phyloP scores from a whole-genome alignment of 2,329 filamentous ascomycete species.

The Colletotrichum scovillei region DNA sequence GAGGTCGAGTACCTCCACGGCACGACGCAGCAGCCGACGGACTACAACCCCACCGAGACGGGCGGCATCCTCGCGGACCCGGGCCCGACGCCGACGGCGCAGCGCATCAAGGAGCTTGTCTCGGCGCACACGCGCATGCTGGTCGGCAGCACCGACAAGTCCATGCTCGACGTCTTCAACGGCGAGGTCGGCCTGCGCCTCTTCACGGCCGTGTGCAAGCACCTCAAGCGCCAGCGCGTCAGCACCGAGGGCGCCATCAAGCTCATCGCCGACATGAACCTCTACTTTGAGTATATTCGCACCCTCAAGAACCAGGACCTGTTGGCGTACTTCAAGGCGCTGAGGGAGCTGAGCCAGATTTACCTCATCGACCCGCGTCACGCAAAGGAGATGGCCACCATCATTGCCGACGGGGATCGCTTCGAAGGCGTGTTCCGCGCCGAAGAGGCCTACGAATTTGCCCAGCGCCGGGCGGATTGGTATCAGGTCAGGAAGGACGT shows the following conservation, averaged over 20 bases:
- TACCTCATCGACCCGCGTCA: conserved; percentile 90
- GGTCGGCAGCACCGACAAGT: conserved; percentile 94
- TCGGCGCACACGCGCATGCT: conserved; percentile 93
- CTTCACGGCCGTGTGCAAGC: conserved; percentile 94
- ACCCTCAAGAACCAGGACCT: conserved; percentile 86
- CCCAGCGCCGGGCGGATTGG: conserved; percentile 94
- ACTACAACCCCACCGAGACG: conserved; percentile 81
- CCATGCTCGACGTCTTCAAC: conserved; percentile 98
- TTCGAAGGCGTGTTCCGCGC: conserved; percentile 94
- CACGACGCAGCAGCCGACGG: conserved; percentile 85
- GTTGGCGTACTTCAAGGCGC: conserved; percentile 88
- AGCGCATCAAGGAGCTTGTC: conserved; percentile 85
- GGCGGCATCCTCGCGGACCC: conserved; percentile 60
- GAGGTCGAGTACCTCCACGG: conserved; percentile 96
- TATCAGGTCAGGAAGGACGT: conserved; percentile 89
- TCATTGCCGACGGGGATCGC: conserved; percentile 91
- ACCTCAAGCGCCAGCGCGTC: conserved; percentile 94
- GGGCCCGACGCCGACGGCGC: conserved; percentile 83
- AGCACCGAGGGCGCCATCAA: conserved; percentile 90
- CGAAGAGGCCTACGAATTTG: conserved; percentile 98
- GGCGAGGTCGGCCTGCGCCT: conserved; percentile 94
- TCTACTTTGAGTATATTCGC: conserved; percentile 87
- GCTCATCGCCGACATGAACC: conserved; percentile 95
- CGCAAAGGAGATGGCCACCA: conserved; percentile 92
- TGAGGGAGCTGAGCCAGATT: conserved; percentile 93